These are phyloP conservation scores for Rachicladosporium sp. DNA, from an alignment of 2,329 filamentous ascomycete genomes.

Conservation along the genomic window DNA sequence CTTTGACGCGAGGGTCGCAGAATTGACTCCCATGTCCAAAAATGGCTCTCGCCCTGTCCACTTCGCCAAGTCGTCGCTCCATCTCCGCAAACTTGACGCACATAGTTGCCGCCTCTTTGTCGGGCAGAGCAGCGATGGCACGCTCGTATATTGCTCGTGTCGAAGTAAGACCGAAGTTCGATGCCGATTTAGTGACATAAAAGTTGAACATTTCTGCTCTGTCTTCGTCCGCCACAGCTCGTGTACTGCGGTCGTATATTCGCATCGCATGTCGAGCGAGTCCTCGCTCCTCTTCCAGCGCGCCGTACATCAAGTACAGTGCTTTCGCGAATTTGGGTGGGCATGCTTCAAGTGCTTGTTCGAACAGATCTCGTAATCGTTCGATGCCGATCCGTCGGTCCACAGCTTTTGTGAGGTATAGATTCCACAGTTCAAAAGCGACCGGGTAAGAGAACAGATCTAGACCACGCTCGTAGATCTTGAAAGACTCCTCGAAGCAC, in stretches of 20 bases:
- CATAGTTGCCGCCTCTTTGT: slow-evolving; percentile 90
- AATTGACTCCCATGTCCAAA: slow-evolving; percentile 96
- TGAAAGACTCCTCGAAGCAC: slow-evolving; percentile 96
- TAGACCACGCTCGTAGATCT: slow-evolving; percentile 85
- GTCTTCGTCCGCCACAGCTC: slow-evolving; percentile 89
- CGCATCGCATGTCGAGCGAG: slow-evolving; percentile 95
- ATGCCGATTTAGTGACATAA: slow-evolving; percentile 97
- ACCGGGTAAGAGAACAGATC: slow-evolving; percentile 98
- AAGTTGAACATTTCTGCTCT: slow-evolving; percentile 97
- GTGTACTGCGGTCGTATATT: slow-evolving; percentile 93
- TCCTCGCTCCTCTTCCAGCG: slow-evolving; percentile 88
- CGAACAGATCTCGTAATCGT: slow-evolving; percentile 83
- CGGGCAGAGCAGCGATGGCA: slow-evolving; percentile 84
- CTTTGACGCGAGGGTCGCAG: slow-evolving; percentile 80
- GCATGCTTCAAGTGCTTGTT: slow-evolving; percentile 90
- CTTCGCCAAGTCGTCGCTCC: slow-evolving; percentile 82
- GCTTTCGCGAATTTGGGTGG: slow-evolving; percentile 93
- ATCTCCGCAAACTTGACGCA: slow-evolving; percentile 97
- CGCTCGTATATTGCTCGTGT: slow-evolving; percentile 93
- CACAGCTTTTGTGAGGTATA: slow-evolving; percentile 94
- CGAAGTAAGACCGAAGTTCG: slow-evolving; percentile 92
- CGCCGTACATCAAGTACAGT: slow-evolving; percentile 96
- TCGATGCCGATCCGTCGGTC: slow-evolving; percentile 95
- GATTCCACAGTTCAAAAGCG: slow-evolving; percentile 95
- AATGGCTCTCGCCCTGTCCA: slow-evolving; percentile 88